Conservation (phyloP, 1,139 yeast species). For the Blastobotrys malaysiensis region DNA sequence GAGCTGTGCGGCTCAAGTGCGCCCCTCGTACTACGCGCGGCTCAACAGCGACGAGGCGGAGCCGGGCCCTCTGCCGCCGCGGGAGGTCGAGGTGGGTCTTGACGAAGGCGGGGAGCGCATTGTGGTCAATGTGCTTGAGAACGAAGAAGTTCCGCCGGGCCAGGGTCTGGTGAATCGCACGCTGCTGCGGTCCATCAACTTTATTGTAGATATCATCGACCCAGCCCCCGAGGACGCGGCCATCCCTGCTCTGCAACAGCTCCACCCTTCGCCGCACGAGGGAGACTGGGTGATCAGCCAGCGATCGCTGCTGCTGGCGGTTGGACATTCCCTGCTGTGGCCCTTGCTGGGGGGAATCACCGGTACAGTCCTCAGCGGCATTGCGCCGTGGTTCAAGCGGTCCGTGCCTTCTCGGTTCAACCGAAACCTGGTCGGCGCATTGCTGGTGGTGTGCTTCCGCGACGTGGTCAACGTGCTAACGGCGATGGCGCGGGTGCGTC, state of each 20-base stretch:
- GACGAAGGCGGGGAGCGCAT: neutral
- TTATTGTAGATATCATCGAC: constrained; percentile 1
- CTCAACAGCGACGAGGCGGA: neutral
- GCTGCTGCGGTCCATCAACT: constrained; percentile 2
- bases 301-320: constrained; percentile 21
- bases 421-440: constrained; percentile 44
- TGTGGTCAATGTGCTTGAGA: neutral
- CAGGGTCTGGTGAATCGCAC: constrained; percentile 4
- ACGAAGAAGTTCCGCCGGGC: constrained; percentile 2
- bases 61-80: neutral
- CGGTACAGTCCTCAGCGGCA: constrained; percentile 20
- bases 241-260: neutral
- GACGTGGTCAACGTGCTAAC: constrained; percentile 35
- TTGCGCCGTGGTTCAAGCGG: constrained; percentile 19
- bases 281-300: constrained; percentile 26
- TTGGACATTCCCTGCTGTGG: constrained; percentile 27
- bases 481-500: constrained; percentile 25
- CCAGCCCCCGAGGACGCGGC: constrained; percentile 3
- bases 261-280: constrained; percentile 22
- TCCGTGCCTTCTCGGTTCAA: constrained; percentile 31
- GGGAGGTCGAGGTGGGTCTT: neutral
- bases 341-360: constrained; percentile 26
- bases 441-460: constrained; percentile 37
- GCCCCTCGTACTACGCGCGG: constrained; percentile 15
- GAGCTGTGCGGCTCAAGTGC: constrained; percentile 21